Evolutionary conservation across 176 grass and related monocot genomes (phyloP).

Genomic region (Carex pumila): DNA sequence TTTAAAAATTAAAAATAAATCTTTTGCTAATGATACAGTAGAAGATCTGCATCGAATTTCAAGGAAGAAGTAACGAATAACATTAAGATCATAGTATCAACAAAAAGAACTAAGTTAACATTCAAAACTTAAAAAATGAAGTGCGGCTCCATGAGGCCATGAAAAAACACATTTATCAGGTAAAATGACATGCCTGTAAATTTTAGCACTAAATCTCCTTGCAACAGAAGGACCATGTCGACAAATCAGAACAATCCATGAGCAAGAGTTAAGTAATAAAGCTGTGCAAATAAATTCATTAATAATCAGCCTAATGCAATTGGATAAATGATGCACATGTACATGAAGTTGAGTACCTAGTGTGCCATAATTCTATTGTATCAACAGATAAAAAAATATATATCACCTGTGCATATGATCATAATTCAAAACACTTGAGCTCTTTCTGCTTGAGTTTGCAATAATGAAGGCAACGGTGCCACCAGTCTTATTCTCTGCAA

Average conservation of each 20-base stretch:
- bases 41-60: background rate
- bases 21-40: background rate
- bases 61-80: background rate
- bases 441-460: slow-evolving; percentile 49
- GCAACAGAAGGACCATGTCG: background rate
- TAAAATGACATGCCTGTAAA: background rate
- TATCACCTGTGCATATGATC: background rate
- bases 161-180: background rate
- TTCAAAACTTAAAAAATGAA: background rate
- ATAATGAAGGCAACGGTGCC: slow-evolving; percentile 44
- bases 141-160: background rate
- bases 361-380: background rate
- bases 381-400: background rate
- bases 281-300: background rate
- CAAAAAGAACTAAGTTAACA: background rate
- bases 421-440: background rate
- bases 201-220: background rate
- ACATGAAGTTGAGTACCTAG: background rate
- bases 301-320: background rate
- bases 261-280: background rate
- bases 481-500: slow-evolving; percentile 59
- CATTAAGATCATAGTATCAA: background rate
- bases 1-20: background rate
- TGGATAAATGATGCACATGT: background rate
- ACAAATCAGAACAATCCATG: background rate